Evolutionary conservation across 2,329 filamentous ascomycete genomes (phyloP).

Genomic region (Polychaeton citri): DNA sequence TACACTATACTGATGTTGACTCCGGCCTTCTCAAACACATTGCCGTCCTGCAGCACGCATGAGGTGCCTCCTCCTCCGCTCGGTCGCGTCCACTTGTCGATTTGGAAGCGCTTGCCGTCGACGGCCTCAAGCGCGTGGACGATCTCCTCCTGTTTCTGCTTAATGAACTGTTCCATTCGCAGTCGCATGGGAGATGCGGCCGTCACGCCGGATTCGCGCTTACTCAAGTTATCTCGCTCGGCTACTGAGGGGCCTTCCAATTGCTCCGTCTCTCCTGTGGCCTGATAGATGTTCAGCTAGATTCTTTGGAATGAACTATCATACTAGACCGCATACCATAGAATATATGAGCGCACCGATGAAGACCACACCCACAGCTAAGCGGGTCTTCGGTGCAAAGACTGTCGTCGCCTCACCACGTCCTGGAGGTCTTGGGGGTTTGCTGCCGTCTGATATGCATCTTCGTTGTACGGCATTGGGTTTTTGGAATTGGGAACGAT

Average conservation of each 20-base stretch:
- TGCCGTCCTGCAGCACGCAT: slow-evolving; percentile 88
- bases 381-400: slow-evolving; percentile 27
- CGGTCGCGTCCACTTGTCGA: slow-evolving; percentile 76
- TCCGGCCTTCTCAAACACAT: slow-evolving; percentile 94
- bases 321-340: no score
- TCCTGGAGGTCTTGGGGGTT: slow-evolving; percentile 13
- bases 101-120: slow-evolving; percentile 68
- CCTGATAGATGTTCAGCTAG: slow-evolving; percentile 10
- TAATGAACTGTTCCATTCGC: slow-evolving; percentile 94
- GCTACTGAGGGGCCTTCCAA: slow-evolving; percentile 59
- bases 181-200: slow-evolving; percentile 85
- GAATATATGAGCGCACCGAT: slow-evolving; percentile 43
- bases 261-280: slow-evolving; percentile 26
- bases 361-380: slow-evolving; percentile 37
- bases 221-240: slow-evolving; percentile 69
- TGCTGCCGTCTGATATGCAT: slow-evolving; percentile 12
- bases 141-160: slow-evolving; percentile 80
- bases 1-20: slow-evolving; percentile 95
- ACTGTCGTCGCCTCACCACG: slow-evolving; percentile 22
- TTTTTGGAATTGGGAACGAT: neutral
- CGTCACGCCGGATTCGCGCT: slow-evolving; percentile 62
- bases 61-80: slow-evolving; percentile 88
- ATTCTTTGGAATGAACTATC: slow-evolving; percentile 1
- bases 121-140: slow-evolving; percentile 69
- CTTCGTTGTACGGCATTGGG: slow-evolving; percentile 7